These are phyloP conservation scores for Gonapodya prolifera DNA, from an alignment of 192 early-diverging fungal species.

Conservation along the genomic window DNA sequence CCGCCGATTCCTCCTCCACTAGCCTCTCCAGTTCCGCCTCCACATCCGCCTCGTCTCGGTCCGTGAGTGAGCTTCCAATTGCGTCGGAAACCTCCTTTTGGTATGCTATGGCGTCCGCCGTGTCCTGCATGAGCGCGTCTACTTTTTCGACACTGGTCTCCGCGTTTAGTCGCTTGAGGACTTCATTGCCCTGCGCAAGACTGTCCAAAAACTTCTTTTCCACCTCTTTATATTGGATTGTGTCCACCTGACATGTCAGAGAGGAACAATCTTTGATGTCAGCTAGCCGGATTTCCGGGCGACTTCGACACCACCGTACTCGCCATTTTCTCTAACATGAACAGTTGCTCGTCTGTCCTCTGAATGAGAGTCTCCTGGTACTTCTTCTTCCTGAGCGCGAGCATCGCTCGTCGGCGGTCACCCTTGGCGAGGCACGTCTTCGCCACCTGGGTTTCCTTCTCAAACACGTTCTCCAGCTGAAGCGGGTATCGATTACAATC, in stretches of 20 bases:
- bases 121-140: slow-evolving; percentile 89
- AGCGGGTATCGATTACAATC: not conserved
- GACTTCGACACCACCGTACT: not conserved
- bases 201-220: slow-evolving; percentile 82
- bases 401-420: slow-evolving; percentile 67
- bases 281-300: too few species aligned
- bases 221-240: slow-evolving; percentile 86
- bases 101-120: slow-evolving; percentile 88
- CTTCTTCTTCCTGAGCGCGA: slow-evolving; percentile 92
- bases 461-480: slow-evolving; percentile 65
- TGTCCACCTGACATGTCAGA: slow-evolving; percentile 33
- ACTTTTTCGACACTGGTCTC: slow-evolving; percentile 85
- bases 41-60: slow-evolving; percentile 79
- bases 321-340: slow-evolving; percentile 82
- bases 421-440: slow-evolving; percentile 57
- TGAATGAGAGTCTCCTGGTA: slow-evolving; percentile 81
- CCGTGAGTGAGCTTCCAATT: slow-evolving; percentile 56
- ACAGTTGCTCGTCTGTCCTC: slow-evolving; percentile 75
- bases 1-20: slow-evolving; percentile 23
- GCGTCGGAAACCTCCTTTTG: slow-evolving; percentile 81
- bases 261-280: too few species aligned
- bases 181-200: slow-evolving; percentile 69
- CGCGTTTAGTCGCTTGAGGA: slow-evolving; percentile 70
- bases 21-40: slow-evolving; percentile 65
- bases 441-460: slow-evolving; percentile 68